Evolutionary conservation across 2,329 filamentous ascomycete species (phyloP), one percentile per base, ranked within the genome.

Genomic region (Botrytis squamosa): DNA sequence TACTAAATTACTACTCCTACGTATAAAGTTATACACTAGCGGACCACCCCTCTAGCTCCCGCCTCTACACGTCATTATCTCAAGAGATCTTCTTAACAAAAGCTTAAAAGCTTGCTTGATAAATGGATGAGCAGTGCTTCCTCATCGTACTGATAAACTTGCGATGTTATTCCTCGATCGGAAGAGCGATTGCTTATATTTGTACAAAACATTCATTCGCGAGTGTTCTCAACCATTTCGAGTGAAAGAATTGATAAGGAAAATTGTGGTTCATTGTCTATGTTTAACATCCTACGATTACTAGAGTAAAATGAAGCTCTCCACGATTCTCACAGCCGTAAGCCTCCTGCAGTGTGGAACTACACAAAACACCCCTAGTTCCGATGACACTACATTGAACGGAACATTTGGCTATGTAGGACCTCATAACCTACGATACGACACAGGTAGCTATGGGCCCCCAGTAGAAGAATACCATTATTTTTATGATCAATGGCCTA

Each of bases 391-490:
- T 25, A 70, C n/a, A 40, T 9, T 73, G 7, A 75, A 74, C 57
- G 66, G 72, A 20, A 77, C 74, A 5, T 74, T 75, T 44, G 49
- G 57, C 14, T 73, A 73, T 29, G 57, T 57, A 12, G 74, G 75
- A 9, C 38, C 75, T 36, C 70, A 66, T n/a, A 75, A 72, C 57
- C 78, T 86, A 1, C 81, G 84, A 49, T 80, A 83, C 10, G 84
- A 86, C 75, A 84, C 84, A 71, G n/a, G 52, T 57, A 57, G n/a
- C n/a, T 57, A 29, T 57, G 52, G 52, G 4, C 85, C 85, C 1
- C 75, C 80, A 2, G 78, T 87, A 5, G 85, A 87, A 75, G 85
- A 86, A 75, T 83, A 83, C 55, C 84, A 86, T 76, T 86, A 85
- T 77, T 86, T 82, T 77, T 85, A 85, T 73, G 82, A 83, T 42